Conservation (phyloP, 495 filamentous ascomycete species). For the Cercophora scortea region DNA sequence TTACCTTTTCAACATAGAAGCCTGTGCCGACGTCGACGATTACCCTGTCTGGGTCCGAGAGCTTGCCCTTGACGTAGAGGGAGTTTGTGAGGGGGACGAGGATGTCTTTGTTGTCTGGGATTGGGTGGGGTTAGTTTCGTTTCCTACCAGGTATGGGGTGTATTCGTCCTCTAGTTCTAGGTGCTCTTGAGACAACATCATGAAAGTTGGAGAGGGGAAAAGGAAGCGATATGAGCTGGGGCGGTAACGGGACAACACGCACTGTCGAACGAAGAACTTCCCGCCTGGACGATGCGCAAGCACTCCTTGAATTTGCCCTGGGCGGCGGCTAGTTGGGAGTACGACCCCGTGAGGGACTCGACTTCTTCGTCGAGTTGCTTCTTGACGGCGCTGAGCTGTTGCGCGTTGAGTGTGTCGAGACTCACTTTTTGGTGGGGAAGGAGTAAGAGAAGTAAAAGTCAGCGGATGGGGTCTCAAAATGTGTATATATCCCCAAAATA, state of each 20-base stretch:
- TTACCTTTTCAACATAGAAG: conserved; percentile 91
- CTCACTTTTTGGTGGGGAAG: conserved; percentile 21
- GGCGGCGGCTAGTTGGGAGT: conserved; percentile 78
- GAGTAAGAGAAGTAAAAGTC: no score
- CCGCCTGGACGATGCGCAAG: conserved; percentile 60
- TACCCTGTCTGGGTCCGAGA: conserved; percentile 71
- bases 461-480: not conserved
- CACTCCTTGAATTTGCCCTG: conserved; percentile 91
- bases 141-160: no score
- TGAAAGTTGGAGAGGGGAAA: no score
- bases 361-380: conserved; percentile 93
- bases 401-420: conserved; percentile 41
- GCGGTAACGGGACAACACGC: conserved; percentile 8
- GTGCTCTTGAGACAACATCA: no score
- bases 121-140: not conserved
- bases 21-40: conserved; percentile 95
- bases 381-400: conserved; percentile 61
- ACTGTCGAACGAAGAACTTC: conserved; percentile 32
- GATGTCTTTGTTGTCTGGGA: conserved; percentile 50
- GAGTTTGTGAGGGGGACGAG: conserved; percentile 88
- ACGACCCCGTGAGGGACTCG: conserved; percentile 83
- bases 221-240: not conserved
- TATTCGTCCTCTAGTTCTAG: no score
- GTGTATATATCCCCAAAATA: no score
- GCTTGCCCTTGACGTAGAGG: conserved; percentile 80